Evolutionary conservation across 768 basidiomycete genomes (phyloP).

Genomic region (Termitomyces sp.): DNA sequence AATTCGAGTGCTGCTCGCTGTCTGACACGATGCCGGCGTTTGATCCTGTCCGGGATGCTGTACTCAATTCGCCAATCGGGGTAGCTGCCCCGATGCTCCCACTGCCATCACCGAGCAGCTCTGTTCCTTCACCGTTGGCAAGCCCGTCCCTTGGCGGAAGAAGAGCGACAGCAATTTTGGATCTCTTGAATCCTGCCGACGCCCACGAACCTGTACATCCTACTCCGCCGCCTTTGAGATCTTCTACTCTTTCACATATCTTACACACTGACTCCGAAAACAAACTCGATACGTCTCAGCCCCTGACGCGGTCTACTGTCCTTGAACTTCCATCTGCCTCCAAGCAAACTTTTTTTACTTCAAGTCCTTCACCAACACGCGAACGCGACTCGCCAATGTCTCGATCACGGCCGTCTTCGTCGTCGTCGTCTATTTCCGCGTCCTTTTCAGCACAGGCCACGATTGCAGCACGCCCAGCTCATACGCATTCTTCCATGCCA

Average conservation of each 20-base stretch:
- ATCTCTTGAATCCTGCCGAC: slow-evolving; percentile 65
- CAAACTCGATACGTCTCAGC: slow-evolving; percentile 25
- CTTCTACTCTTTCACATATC: slow-evolving; percentile 42
- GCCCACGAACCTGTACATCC: slow-evolving; percentile 22
- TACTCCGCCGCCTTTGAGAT: slow-evolving; percentile 26
- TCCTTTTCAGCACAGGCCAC: slow-evolving; percentile 11
- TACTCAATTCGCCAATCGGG: slow-evolving; percentile 68
- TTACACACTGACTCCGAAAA: slow-evolving; percentile 27
- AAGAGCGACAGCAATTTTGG: slow-evolving; percentile 72
- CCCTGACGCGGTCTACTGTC: slow-evolving; percentile 20
- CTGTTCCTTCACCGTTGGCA: slow-evolving; percentile 28
- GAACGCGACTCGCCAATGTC: slow-evolving; percentile 24
- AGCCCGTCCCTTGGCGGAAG: slow-evolving; percentile 48
- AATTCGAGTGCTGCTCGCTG: slow-evolving; percentile 12
- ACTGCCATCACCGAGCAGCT: slow-evolving; percentile 18
- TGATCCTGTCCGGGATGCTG: slow-evolving; percentile 86
- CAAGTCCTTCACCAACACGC: slow-evolving; percentile 18
- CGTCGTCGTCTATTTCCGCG: slow-evolving; percentile 25
- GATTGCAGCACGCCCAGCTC: slow-evolving; percentile 4
- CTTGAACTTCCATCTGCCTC: slow-evolving; percentile 11
- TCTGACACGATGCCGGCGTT: slow-evolving; percentile 56
- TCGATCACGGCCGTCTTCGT: slow-evolving; percentile 30
- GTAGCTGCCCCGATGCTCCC: slow-evolving; percentile 27
- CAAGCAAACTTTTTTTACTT: slow-evolving; percentile 18
- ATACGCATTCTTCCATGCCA: slow-evolving; percentile 23